A percentile compares a stretch with the other conserved stretches of the same genome.
phyloP scores from a whole-genome alignment of 139 green algal genomes.

The Axilococcus clingmanii region DNA sequence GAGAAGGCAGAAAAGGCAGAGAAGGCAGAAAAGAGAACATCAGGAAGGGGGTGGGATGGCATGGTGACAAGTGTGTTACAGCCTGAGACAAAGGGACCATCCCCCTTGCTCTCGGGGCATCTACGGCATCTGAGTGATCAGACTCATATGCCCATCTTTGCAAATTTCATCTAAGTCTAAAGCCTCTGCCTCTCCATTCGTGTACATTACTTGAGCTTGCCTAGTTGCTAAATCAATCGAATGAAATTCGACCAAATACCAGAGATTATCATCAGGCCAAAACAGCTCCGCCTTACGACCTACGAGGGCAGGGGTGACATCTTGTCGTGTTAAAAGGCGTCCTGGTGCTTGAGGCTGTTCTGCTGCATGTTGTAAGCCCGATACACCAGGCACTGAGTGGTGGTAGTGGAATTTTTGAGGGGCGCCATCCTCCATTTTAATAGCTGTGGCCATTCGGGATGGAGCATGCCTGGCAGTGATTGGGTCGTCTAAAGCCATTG shows the following conservation, averaged over 20 bases:
- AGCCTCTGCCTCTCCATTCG: slow-evolving; percentile 43
- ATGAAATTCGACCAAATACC: slow-evolving; percentile 77
- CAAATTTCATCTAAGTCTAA: slow-evolving; percentile 50
- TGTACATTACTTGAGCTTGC: slow-evolving; percentile 46
- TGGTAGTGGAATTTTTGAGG: not conserved
- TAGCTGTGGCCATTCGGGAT: not conserved
- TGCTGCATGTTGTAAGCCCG: slow-evolving; percentile 22
- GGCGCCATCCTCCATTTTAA: not conserved
- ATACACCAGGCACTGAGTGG: slow-evolving; percentile 3
- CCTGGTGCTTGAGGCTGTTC: slow-evolving; percentile 33
- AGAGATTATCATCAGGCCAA: slow-evolving; percentile 56
- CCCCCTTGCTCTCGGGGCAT: not conserved
- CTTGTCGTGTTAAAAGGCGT: slow-evolving; percentile 38
- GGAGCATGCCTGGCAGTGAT: slow-evolving; percentile 2
- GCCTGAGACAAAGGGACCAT: too few species aligned
- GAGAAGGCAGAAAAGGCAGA: too few species aligned
- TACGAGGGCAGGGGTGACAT: slow-evolving; percentile 53
- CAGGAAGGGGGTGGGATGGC: too few species aligned
- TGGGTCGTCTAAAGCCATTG: not conserved
- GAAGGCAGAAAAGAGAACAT: too few species aligned
- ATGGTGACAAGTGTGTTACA: too few species aligned
- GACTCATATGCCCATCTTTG: slow-evolving; percentile 46
- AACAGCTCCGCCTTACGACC: slow-evolving; percentile 72
- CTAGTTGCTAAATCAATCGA: slow-evolving; percentile 19
- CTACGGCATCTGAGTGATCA: not conserved